Base-by-base conservation (phyloP, 257 asterid genomes). In the Solanum tarijense region DNA sequence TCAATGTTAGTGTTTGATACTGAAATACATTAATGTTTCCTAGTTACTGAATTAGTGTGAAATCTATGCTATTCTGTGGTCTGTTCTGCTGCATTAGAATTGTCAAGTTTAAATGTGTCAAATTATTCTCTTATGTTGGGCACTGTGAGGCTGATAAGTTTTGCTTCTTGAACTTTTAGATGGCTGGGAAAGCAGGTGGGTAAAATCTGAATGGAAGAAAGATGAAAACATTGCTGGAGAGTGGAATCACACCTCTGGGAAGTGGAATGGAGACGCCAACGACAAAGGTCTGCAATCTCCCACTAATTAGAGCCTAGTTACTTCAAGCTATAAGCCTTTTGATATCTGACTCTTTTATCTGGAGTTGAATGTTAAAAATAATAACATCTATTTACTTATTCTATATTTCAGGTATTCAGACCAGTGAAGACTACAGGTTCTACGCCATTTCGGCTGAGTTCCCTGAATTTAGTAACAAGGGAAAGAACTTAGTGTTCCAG, bases 401-500 rank as follows among this genome's bases (percentile, higher is more conserved):
- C n/a, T 82, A 23, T 86, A 38, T 43, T 86, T 86, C 90, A 96
- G 99, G 98, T 91, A 96, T 96, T 88, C 99, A 96, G 89, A 96
- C 99, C 91, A 93, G 99, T 72, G 98, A 96, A 88, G 99, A 95
- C 87, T 93, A 93, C 88, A 92, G 98, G 89, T 96, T 97, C 83
- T 97, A 95, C 88, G 99, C 99, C 68, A 95, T 97, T 85, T 97
- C 99, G 62, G 99, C 99, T 25, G 98, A 95, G 91, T 96, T 88
- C 91, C 99, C 99, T 72, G 99, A 97, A 92, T 91, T 97, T 87
- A 97, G 98, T 93, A 97, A 97, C 92, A 96, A 96, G 93, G 99
- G 94, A 9, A 94, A 93, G 76, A 94, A 96, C 88, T 86, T 97
- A 71, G 98, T 97, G 39, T 97, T 97, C 89, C 99, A 97, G 88